A percentile compares a stretch with the other conserved stretches of the same genome.
phyloP scores from a whole-genome alignment of 1,284 basidiomycete species.

The Apiotrichum veenhuisii region DNA sequence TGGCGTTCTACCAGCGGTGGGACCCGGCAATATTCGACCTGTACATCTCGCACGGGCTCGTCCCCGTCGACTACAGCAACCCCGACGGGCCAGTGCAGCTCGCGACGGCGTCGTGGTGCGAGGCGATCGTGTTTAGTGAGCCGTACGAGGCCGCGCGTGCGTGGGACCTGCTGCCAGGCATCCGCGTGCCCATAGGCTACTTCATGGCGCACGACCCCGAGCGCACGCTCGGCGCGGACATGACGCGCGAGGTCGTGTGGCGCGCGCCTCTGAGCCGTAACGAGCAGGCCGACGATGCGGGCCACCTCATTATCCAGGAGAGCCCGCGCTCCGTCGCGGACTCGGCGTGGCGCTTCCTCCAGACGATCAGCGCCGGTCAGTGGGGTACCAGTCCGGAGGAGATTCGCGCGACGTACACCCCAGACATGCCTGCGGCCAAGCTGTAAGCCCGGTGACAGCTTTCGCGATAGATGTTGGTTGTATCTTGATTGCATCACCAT shows the following conservation, averaged over 20 bases:
- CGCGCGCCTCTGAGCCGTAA: conserved; percentile 27
- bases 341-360: conserved; percentile 29
- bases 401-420: conserved; percentile 2
- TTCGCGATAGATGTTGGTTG: neutral
- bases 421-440: neutral
- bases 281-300: conserved; percentile 29
- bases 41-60: conserved; percentile 66
- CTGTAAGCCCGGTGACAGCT: conserved; percentile 3
- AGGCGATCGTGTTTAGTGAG: conserved; percentile 29
- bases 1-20: conserved; percentile 7
- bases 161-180: conserved; percentile 25
- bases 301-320: conserved; percentile 41
- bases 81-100: conserved; percentile 29
- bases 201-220: conserved; percentile 25
- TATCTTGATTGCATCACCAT: neutral
- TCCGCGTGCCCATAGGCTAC: conserved; percentile 34
- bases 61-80: conserved; percentile 31
- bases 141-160: conserved; percentile 31
- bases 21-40: conserved; percentile 36
- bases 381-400: conserved; percentile 5
- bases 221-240: conserved; percentile 22
- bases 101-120: conserved; percentile 28
- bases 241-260: conserved; percentile 30
- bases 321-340: conserved; percentile 32
- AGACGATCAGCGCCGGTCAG: conserved; percentile 11